Percentiles rank a stretch among this genome's conserved stretches.
These are phyloP conservation scores for Cladorrhinum sp. DNA, from an alignment of 2,329 filamentous ascomycete genomes.

Conservation along the genomic window DNA sequence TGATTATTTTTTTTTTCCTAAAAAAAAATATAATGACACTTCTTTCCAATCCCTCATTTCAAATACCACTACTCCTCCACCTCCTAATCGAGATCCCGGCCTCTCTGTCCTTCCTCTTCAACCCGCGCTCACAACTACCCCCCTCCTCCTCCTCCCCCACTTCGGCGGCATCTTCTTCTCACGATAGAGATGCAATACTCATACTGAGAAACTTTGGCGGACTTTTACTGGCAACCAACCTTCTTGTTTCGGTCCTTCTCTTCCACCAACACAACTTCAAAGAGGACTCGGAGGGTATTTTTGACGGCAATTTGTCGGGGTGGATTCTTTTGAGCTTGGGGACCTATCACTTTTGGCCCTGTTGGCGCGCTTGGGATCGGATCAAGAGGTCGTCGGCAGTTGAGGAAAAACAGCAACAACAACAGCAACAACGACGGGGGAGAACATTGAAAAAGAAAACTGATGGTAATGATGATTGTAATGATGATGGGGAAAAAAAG, in stretches of 20 bases:
- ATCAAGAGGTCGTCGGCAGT: conserved; percentile 22
- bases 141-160: conserved; percentile 36
- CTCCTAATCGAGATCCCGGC: conserved; percentile 31
- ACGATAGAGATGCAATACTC: conserved; percentile 41
- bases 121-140: conserved; percentile 42
- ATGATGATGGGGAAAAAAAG: neutral
- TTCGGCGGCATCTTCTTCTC: too few relatives aligned
- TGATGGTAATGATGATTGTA: neutral
- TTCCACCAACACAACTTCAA: too few relatives aligned
- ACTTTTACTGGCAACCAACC: conserved; percentile 43
- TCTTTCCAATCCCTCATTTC: neutral
- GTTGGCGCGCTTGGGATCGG: conserved; percentile 40
- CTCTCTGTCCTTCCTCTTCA: conserved; percentile 45
- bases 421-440: too few relatives aligned
- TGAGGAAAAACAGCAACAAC: too few relatives aligned
- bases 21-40: neutral
- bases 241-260: conserved; percentile 36
- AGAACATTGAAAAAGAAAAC: too few relatives aligned
- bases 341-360: conserved; percentile 50
- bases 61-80: conserved; percentile 19
- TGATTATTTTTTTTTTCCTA: neutral
- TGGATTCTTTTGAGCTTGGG: conserved; percentile 41
- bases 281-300: too few relatives aligned
- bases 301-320: conserved; percentile 29
- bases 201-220: conserved; percentile 48